These are phyloP conservation scores for Leccinum fallax DNA, from an alignment of 1,284 basidiomycete species.

Conservation along the genomic window DNA sequence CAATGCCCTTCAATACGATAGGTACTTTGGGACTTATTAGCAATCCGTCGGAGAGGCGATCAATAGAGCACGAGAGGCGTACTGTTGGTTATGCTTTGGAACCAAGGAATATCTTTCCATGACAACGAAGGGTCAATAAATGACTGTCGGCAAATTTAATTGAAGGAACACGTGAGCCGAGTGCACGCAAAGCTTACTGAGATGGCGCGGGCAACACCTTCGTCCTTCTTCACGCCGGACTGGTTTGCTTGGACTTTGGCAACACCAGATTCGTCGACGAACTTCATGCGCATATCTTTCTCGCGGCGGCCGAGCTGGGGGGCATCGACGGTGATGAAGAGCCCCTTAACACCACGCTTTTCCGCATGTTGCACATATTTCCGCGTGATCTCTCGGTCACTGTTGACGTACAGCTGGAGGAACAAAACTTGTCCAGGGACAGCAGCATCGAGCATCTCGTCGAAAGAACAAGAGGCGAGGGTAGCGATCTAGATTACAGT, in stretches of 20 bases:
- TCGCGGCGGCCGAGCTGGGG: conserved; percentile 88
- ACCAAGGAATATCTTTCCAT: conserved; percentile 90
- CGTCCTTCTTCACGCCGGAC: conserved; percentile 72
- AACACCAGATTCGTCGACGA: conserved; percentile 80
- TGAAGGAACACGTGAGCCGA: conserved; percentile 2
- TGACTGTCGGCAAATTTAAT: conserved; percentile 48
- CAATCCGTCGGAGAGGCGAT: background rate
- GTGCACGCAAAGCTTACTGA: conserved; percentile 50
- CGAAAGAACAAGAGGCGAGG: conserved; percentile 29
- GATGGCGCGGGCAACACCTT: conserved; percentile 91
- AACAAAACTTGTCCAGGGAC: conserved; percentile 72
- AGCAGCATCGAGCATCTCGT: conserved; percentile 64
- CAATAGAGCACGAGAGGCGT: background rate
- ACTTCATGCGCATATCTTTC: conserved; percentile 95
- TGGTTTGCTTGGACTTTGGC: conserved; percentile 52
- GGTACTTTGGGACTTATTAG: conserved; percentile 42
- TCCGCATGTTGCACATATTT: conserved; percentile 84
- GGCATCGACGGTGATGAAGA: conserved; percentile 91
- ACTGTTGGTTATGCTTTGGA: conserved; percentile 87
- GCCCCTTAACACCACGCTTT: conserved; percentile 74
- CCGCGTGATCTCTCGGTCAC: conserved; percentile 77
- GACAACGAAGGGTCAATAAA: conserved; percentile 90
- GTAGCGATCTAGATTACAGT: conserved; percentile 43
- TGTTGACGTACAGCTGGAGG: conserved; percentile 81
- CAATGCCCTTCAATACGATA: conserved; percentile 60